A percentile compares a stretch with the other conserved stretches of the same genome.
These are phyloP conservation scores for Neofusicoccum ribis DNA, from an alignment of 2,329 filamentous ascomycete genomes.

Conservation along the genomic window DNA sequence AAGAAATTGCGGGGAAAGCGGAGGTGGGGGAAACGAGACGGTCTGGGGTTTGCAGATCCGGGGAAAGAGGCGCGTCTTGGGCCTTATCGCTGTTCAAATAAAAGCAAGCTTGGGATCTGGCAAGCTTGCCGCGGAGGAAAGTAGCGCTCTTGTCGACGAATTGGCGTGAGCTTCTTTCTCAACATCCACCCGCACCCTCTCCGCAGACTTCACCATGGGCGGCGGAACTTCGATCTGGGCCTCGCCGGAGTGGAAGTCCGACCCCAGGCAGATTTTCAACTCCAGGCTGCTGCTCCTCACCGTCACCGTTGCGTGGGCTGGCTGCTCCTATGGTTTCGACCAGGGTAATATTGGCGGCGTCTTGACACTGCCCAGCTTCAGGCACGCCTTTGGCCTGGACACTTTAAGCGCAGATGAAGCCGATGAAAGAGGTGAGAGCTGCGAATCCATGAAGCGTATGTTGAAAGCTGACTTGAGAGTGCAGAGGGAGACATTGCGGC, in stretches of 20 bases:
- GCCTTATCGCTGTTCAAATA: neutral
- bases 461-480: too few relatives aligned
- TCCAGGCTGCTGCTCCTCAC: slow-evolving; percentile 35
- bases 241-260: slow-evolving; percentile 38
- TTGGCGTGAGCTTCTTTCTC: neutral
- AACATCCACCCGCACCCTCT: neutral
- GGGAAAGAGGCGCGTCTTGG: neutral
- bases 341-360: slow-evolving; percentile 44
- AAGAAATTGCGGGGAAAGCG: neutral
- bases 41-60: slow-evolving; percentile 1
- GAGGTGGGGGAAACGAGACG: neutral
- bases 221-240: slow-evolving; percentile 43
- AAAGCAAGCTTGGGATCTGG: neutral
- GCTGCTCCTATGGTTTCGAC: slow-evolving; percentile 44
- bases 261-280: slow-evolving; percentile 43
- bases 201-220: slow-evolving; percentile 33
- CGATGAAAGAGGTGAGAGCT: slow-evolving; percentile 25
- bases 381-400: slow-evolving; percentile 38
- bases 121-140: neutral
- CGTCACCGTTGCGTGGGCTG: slow-evolving; percentile 38
- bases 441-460: neutral
- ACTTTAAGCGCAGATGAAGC: slow-evolving; percentile 29
- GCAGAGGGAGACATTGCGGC: slow-evolving; percentile 33
- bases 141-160: neutral
- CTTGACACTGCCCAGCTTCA: slow-evolving; percentile 39